phyloP scores from a whole-genome alignment of 1,139 yeast species.

The Diutina sp. region DNA sequence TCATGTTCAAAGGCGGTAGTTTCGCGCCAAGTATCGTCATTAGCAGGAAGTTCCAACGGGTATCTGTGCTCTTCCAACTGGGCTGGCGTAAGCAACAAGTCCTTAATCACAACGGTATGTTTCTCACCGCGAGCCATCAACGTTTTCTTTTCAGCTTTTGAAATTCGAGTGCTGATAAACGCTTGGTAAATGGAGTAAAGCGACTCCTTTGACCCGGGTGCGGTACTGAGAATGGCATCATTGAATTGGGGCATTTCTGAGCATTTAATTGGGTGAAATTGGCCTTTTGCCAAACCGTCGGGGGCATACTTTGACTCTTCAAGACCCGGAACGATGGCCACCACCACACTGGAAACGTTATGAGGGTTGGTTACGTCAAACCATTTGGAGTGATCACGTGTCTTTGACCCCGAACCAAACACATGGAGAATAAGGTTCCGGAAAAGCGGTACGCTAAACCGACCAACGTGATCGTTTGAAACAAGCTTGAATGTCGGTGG shows the following conservation, averaged over 20 bases:
- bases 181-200: conserved; percentile 43
- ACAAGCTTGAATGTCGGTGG: conserved; percentile 3
- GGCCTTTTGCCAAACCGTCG: background rate
- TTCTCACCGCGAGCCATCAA: conserved; percentile 14
- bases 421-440: conserved; percentile 24
- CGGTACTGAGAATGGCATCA: conserved; percentile 20
- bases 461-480: conserved; percentile 12
- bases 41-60: conserved; percentile 36
- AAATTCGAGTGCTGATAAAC: conserved; percentile 36
- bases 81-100: conserved; percentile 34
- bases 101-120: conserved; percentile 35
- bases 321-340: conserved; percentile 40
- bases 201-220: conserved; percentile 54
- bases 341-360: conserved; percentile 33
- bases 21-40: conserved; percentile 33
- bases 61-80: conserved; percentile 37
- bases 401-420: conserved; percentile 13
- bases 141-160: conserved; percentile 37
- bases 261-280: background rate
- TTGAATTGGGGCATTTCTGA: conserved; percentile 5
- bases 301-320: background rate
- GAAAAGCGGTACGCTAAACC: conserved; percentile 35
- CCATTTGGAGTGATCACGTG: background rate
- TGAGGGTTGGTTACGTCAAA: conserved; percentile 4
- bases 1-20: conserved; percentile 40